A percentile compares a stretch with the other conserved stretches of the same genome.
These are phyloP conservation scores for Boletus patriciae DNA, from an alignment of 768 basidiomycete genomes.

Conservation along the genomic window DNA sequence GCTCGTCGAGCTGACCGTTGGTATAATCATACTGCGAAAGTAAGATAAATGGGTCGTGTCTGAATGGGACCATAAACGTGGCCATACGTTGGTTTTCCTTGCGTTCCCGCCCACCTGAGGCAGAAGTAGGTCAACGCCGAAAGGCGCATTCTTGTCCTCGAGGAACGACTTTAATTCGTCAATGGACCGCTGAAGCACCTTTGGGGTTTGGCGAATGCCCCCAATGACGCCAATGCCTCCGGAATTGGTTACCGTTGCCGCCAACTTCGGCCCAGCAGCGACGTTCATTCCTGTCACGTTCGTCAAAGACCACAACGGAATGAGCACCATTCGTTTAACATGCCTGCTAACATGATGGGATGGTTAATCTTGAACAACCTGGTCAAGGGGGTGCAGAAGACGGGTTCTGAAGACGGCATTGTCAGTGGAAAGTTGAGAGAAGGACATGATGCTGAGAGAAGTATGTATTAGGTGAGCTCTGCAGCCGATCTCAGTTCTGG, in stretches of 20 bases:
- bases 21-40: conserved; percentile 65
- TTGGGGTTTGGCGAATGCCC: conserved; percentile 71
- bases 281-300: conserved; percentile 62
- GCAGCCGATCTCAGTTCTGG: background rate
- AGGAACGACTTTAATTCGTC: conserved; percentile 73
- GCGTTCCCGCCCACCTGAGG: conserved; percentile 83
- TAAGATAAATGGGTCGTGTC: background rate
- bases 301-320: background rate
- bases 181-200: conserved; percentile 64
- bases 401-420: conserved; percentile 66
- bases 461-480: background rate
- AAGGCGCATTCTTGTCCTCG: conserved; percentile 72
- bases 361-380: conserved; percentile 76
- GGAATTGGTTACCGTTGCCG: conserved; percentile 90
- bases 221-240: conserved; percentile 90
- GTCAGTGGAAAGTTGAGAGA: conserved; percentile 7
- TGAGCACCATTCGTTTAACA: conserved; percentile 3
- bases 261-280: conserved; percentile 80
- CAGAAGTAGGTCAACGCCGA: conserved; percentile 81
- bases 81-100: conserved; percentile 71
- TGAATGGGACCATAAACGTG: background rate
- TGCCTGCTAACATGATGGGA: conserved; percentile 80
- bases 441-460: background rate
- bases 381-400: conserved; percentile 75
- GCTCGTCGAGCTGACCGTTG: conserved; percentile 69